Base-by-base conservation (phyloP, 495 filamentous ascomycete species). In the Elasticomyces elasticus region DNA sequence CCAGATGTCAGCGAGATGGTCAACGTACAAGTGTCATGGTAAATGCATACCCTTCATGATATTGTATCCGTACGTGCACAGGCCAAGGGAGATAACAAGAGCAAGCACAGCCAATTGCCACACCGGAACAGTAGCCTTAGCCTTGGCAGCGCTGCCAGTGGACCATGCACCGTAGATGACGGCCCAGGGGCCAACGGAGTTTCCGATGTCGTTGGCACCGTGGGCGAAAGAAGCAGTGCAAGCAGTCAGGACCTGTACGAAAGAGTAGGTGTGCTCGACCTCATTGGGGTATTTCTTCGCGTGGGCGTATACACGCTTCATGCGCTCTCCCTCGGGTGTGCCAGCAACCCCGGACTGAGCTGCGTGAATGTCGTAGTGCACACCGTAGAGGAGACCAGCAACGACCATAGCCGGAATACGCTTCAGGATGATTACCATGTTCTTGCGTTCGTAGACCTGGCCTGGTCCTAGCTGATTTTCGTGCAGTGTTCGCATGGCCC, bases 361-460 rank as follows among this genome's bases (percentile, higher is more conserved):
- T 30, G 73, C 72, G 74, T 86, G 83, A 67, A 87, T 85, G 58
- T 87, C 83, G 70, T 84, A 87, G 74, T 86, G 70, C 22, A 80
- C 55, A 61, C 83, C 83, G 62, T 87, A 87, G 24, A 85, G 73
- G 9, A 71, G 61, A 41, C 74, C 81, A 58, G 64, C 69, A 46
- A 73, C 67, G 58, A 82, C 66, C 58, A 71, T 70, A 44, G 83
- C 80, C 3, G 83, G 82, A 23, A 85, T 53, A 47, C 83, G 81
- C 63, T 75, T 80, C 47, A 71, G 13, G 40, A 82, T 50, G 41
- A 71, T 72, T 60, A 66, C 72, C n/a, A 85, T 72, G 72, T 86
- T 85, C 65, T 79, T 71, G 27, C 74, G 9, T 65, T 86, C 83
- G 72, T 86, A 84, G 44, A 85, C 74, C 61, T 79, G 71, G 37